Conservation (phyloP, 345 rosid species). For the Noccaea caerulescens region DNA sequence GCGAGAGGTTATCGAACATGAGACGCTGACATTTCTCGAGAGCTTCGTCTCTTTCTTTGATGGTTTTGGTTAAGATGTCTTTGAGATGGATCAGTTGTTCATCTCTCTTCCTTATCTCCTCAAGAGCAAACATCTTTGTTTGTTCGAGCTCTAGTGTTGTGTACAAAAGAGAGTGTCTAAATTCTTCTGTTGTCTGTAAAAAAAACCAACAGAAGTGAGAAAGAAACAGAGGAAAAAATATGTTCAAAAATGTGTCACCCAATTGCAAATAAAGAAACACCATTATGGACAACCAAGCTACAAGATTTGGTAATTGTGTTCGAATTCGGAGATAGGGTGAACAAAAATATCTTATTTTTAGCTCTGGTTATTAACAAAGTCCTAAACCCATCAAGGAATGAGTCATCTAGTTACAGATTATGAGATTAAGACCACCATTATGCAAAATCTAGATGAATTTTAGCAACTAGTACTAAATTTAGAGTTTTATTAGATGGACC, state of each 20-base stretch:
- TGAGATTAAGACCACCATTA: conserved; percentile 18
- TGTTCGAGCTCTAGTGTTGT: conserved; percentile 81
- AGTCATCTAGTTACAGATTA: conserved; percentile 13
- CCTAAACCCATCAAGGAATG: conserved; percentile 31
- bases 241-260: neutral
- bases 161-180: conserved; percentile 67
- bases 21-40: conserved; percentile 66
- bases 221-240: conserved; percentile 21
- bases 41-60: conserved; percentile 78
- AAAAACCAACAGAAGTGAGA: neutral
- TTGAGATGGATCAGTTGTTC: conserved; percentile 69
- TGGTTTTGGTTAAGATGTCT: conserved; percentile 56
- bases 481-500: neutral
- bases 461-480: neutral
- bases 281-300: conserved; percentile 1
- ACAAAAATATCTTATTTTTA: conserved; percentile 8
- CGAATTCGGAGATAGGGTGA: neutral
- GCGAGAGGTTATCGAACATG: conserved; percentile 53
- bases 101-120: conserved; percentile 82
- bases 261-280: neutral
- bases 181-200: conserved; percentile 75
- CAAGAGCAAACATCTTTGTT: conserved; percentile 67
- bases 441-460: conserved; percentile 3
- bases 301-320: conserved; percentile 3
- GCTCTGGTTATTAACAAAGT: conserved; percentile 21